Evolutionary conservation across 2,329 filamentous ascomycete species (phyloP).

Genomic region (Phaeosphaeria sp.): DNA sequence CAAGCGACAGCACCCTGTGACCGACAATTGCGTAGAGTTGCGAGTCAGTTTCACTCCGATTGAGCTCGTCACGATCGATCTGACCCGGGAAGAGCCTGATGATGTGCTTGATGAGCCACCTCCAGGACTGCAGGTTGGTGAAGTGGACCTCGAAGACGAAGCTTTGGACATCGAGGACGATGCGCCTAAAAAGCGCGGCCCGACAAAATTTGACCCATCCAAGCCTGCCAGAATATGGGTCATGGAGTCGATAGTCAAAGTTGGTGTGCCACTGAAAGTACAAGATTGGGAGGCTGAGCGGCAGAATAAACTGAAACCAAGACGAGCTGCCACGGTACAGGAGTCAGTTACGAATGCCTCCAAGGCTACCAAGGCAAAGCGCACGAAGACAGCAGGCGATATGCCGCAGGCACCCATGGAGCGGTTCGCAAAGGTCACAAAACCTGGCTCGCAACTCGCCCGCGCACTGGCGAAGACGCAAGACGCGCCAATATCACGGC

Average conservation of each 20-base stretch:
- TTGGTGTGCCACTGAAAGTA: constrained; percentile 70
- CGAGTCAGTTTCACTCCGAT: constrained; percentile 79
- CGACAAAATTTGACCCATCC: constrained; percentile 67
- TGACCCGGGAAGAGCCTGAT: constrained; percentile 75
- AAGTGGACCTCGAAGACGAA: constrained; percentile 44
- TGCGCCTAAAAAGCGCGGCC: constrained; percentile 53
- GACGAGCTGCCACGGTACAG: constrained; percentile 27
- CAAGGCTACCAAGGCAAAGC: constrained; percentile 29
- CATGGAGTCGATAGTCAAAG: constrained; percentile 66
- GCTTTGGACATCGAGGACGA: constrained; percentile 40
- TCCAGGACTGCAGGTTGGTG: constrained; percentile 22
- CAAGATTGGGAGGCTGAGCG: constrained; percentile 65
- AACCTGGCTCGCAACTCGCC: constrained; percentile 34
- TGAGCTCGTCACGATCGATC: constrained; percentile 77
- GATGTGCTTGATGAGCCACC: constrained; percentile 60
- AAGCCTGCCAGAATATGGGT: constrained; percentile 73
- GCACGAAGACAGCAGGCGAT: constrained; percentile 25
- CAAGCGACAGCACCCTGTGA: constrained; percentile 72
- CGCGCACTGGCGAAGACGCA: constrained; percentile 29
- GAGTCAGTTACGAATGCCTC: constrained; percentile 24
- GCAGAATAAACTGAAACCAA: constrained; percentile 30
- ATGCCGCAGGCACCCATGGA: constrained; percentile 33
- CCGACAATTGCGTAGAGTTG: constrained; percentile 77
- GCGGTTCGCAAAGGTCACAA: constrained; percentile 44
- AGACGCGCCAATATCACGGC: constrained; percentile 5